Evolutionary conservation across 257 asterid genomes (phyloP), one percentile per base, ranked within the genome.

Genomic region (Oldenlandia corymbosa): DNA sequence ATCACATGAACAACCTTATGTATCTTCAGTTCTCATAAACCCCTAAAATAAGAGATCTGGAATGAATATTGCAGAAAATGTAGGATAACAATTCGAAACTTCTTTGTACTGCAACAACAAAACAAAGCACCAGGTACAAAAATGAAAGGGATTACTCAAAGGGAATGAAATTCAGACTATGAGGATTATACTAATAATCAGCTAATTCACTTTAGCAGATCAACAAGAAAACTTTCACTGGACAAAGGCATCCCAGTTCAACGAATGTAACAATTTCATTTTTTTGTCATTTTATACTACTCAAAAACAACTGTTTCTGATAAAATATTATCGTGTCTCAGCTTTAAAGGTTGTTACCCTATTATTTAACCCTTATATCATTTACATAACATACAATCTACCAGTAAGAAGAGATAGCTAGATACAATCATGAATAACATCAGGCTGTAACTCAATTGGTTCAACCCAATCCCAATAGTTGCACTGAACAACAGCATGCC

Each of bases 1-100:
- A 83, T 84, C 20, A 21, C 45, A 37, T 64, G 30, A 34, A 30
- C 16, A 42, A 43, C 32, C 30, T 20, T 18, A 37, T 12, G 46
- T 18, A 58, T 10, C 20, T 42, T 42, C 14, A 28, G 24, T 18
- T 28, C 47, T 42, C 47, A 43, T 49, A 49, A 62, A 54, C 49
- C 64, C 60, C 68, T 69, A 64, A 53, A 13, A 53, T 17, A 6
- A 43, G 43, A 5, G 12, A 8, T 31, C 26, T 14, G 32, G 6
- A 36, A 62, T 17, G 54, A 62, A 30, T 23, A 30, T 50, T 34
- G 14, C 8, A 31, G 8, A 32, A 31, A 21, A 31, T 7, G 32
- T 4, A 56, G 41, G 20, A 18, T 17, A 37, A 11, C 24, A 26
- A 48, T 32, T 30, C 18, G 17, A 11, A 48, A 10, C 20, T 43